A percentile compares a stretch with the other conserved stretches of the same genome.
Conservation (phyloP, 345 rosid genomes). For the Garcia nutans region DNA sequence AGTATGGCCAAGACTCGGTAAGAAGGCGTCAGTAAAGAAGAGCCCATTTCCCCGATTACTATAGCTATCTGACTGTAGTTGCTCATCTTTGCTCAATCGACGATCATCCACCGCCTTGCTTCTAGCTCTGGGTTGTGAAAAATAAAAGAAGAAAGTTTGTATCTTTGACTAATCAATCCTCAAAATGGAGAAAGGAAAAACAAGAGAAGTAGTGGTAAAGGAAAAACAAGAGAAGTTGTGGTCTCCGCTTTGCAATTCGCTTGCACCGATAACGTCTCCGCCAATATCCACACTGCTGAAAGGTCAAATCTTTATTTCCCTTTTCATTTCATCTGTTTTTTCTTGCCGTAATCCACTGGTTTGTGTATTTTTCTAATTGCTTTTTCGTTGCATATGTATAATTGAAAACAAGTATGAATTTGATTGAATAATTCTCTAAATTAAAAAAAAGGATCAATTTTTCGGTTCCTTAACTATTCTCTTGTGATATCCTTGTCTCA, state of each 20-base stretch:
- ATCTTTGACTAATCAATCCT: not conserved
- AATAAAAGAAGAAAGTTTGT: not conserved
- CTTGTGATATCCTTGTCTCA: no score
- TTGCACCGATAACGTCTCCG: constrained; percentile 74
- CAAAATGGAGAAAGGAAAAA: constrained; percentile 32
- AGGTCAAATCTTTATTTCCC: constrained; percentile 39
- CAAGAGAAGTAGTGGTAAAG: constrained; percentile 54
- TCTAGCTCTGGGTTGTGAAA: not conserved
- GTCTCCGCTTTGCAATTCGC: constrained; percentile 81
- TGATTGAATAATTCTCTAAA: no score
- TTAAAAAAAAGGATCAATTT: no score
- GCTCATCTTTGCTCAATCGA: not conserved
- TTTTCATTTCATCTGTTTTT: not conserved
- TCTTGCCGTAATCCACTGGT: not conserved
- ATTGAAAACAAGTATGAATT: no score
- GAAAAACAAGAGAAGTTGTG: constrained; percentile 42
- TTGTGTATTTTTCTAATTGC: no score
- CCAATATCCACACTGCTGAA: constrained; percentile 70
- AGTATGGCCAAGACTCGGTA: no score
- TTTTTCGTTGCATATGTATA: no score
- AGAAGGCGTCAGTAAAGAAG: no score
- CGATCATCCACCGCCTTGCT: not conserved
- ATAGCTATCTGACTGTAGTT: no score
- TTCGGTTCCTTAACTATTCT: no score
- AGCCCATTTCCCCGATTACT: no score